Base-by-base conservation (phyloP, 2,329 filamentous ascomycete genomes). In the Chrysoporthe deuterocubensis region DNA sequence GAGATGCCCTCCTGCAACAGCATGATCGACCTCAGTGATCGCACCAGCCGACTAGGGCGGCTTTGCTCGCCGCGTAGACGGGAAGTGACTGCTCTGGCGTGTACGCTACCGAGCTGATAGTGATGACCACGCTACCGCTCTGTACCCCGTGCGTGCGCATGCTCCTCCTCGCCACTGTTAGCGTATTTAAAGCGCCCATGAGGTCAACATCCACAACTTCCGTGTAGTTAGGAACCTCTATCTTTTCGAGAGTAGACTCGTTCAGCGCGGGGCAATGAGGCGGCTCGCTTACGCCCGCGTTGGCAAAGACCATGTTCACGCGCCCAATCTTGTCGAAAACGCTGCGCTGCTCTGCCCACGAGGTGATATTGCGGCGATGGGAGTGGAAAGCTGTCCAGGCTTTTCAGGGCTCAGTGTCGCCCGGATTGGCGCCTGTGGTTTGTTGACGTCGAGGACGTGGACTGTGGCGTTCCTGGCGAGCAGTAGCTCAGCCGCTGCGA, bases 81-180 rank as follows among this genome's bases (percentile, higher is more conserved):
- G 79, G 78, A 4, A 81, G 65, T 6, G 63, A 72, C 21, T 77
- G 76, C 69, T 81, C 80, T 7, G 80, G 77, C 2, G 73, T 66
- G 66, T 80, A 81, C 0, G 76, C 78, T 5, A 78, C 78, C 0
- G 77, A 74, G 65, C 78, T 80, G 3, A 74, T 67, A 1, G 78
- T 80, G 48, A 81, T 75, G 21, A 81, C 79, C 37, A 81, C 76
- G 66, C 76, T 77, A 2, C 78, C 77, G 42, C 42, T 43, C 0
- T 69, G 65, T 16, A 58, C 68, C 6, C 62, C 46, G 7, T 73
- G 61, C 61, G 64, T 67, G 7, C 71, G 69, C 73, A 79, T 76
- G 34, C 43, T 54, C 26, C 72, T 71, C 58, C 73, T 63, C 0
- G 75, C 75, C 0, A 81, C 71, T 69, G 79, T 80, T 50, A 76